Percentiles rank a stretch among this genome's conserved stretches.
Conservation (phyloP, 2,329 filamentous ascomycete species). For the Canariomyces notabilis region DNA sequence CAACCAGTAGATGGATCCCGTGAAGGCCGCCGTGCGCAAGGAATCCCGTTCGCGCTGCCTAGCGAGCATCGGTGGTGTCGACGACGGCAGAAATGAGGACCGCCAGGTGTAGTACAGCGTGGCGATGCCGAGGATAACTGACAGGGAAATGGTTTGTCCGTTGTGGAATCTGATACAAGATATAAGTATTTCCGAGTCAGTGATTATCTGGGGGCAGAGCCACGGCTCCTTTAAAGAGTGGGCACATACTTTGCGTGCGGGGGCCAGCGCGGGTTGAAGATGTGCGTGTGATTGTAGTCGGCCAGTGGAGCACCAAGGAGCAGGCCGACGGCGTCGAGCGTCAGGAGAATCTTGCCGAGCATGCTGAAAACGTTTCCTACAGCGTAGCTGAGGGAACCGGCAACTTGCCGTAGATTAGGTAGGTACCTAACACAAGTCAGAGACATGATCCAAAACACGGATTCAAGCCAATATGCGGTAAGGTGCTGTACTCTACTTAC, state of each 20-base stretch:
- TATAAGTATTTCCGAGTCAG: neutral
- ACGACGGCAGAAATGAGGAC: conserved; percentile 12
- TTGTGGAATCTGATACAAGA: conserved; percentile 35
- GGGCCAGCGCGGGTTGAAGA: conserved; percentile 41
- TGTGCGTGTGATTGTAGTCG: conserved; percentile 38
- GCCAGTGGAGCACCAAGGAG: conserved; percentile 35
- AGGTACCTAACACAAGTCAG: too few relatives aligned
- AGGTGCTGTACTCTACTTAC: too few relatives aligned
- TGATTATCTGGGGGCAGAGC: conserved; percentile 25
- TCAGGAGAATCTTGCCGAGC: conserved; percentile 38
- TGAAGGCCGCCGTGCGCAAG: conserved; percentile 31
- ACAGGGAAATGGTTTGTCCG: conserved; percentile 39
- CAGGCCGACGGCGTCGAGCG: conserved; percentile 34
- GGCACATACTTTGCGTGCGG: conserved; percentile 39
- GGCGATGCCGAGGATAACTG: conserved; percentile 34
- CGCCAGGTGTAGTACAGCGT: conserved; percentile 40
- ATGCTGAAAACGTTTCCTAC: too few relatives aligned
- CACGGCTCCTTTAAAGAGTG: neutral
- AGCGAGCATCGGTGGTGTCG: neutral
- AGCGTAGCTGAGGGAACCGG: neutral
- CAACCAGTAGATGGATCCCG: conserved; percentile 39
- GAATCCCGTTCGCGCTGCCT: conserved; percentile 28
- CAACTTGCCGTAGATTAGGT: too few relatives aligned
- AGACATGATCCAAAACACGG: too few relatives aligned
- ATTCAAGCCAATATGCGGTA: too few relatives aligned